A percentile compares a stretch with the other conserved stretches of the same genome.
Conservation (phyloP, 139 green algal species). For the Bryopsis sp. region DNA sequence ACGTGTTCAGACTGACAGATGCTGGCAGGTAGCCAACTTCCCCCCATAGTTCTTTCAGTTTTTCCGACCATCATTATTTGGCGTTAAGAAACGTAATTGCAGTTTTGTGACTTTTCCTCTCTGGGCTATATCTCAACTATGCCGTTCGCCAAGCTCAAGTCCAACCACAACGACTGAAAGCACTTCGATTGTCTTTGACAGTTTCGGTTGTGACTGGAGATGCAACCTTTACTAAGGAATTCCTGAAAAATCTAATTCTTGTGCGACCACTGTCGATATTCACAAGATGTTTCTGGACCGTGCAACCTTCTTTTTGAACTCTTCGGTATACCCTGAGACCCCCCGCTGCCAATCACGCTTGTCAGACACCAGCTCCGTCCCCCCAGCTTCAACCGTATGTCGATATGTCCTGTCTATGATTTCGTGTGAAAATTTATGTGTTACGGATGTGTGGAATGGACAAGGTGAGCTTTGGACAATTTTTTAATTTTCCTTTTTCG, state of each 20-base stretch:
- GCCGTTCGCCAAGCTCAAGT: background rate
- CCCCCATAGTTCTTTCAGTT: background rate
- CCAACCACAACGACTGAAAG: too few relatives aligned
- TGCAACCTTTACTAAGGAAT: too few relatives aligned
- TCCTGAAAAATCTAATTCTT: too few relatives aligned
- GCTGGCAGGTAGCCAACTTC: background rate
- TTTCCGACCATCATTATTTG: background rate
- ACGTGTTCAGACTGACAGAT: slow-evolving; percentile 45
- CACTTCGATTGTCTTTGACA: too few relatives aligned
- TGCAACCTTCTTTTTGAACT: too few relatives aligned
- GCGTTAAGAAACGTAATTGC: slow-evolving; percentile 4
- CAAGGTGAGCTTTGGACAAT: background rate
- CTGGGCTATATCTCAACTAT: background rate
- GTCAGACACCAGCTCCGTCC: background rate
- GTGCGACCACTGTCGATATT: too few relatives aligned
- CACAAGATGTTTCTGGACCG: too few relatives aligned
- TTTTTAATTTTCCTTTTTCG: background rate
- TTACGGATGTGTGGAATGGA: background rate
- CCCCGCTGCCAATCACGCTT: background rate
- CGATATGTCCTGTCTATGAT: background rate
- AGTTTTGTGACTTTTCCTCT: slow-evolving; percentile 10
- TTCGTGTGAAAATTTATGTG: background rate
- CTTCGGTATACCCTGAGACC: too few relatives aligned
- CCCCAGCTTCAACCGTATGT: background rate
- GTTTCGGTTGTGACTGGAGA: too few relatives aligned